Evolutionary conservation across 768 basidiomycete genomes (phyloP).

Genomic region (Xerocomus potaroensis): DNA sequence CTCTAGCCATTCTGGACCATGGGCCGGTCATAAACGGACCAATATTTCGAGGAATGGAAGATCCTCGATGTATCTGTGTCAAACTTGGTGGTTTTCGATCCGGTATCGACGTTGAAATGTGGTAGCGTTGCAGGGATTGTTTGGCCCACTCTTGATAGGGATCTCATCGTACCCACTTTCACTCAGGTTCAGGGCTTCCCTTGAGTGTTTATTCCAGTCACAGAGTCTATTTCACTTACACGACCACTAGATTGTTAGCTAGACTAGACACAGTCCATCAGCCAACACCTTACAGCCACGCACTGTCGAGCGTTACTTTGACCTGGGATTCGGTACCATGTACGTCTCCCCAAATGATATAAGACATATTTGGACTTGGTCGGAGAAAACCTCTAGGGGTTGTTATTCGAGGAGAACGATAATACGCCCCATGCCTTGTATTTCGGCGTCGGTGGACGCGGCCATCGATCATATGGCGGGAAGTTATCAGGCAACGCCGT

Average conservation of each 20-base stretch:
- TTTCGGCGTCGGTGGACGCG: background rate
- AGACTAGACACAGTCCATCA: too few species aligned
- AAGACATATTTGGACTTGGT: background rate
- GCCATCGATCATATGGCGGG: too few species aligned
- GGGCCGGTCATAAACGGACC: background rate
- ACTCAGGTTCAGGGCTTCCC: too few species aligned
- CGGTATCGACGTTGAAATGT: too few species aligned
- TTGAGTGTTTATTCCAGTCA: too few species aligned
- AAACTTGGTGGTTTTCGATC: slow-evolving; percentile 35
- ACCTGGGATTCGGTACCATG: background rate
- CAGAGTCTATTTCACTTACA: too few species aligned
- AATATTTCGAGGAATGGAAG: background rate
- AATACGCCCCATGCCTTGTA: background rate
- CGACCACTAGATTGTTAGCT: too few species aligned
- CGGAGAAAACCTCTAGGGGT: background rate
- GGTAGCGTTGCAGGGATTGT: too few species aligned
- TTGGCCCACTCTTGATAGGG: too few species aligned
- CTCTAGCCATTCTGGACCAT: slow-evolving; percentile 24
- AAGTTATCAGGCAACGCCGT: background rate
- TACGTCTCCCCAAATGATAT: background rate
- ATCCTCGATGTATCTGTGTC: slow-evolving; percentile 26
- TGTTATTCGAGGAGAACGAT: background rate
- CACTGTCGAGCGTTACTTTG: background rate
- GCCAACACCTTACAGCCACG: too few species aligned
- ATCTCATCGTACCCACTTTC: too few species aligned